Conservation (phyloP, 129 eudicot genomes). For the Flaveria linearis region DNA sequence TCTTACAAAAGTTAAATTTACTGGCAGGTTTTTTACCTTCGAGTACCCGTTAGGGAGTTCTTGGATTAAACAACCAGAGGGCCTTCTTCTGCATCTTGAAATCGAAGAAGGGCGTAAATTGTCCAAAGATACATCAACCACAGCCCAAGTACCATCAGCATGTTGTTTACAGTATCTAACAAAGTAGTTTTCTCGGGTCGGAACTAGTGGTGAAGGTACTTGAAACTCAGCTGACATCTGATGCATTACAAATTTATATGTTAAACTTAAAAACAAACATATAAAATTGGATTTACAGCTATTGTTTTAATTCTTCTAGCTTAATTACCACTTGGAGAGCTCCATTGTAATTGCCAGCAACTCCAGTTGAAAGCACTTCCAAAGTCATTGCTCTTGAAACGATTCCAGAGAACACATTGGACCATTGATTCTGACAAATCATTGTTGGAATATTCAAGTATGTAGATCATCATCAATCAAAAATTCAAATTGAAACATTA, state of each 20-base stretch:
- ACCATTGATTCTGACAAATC: conserved; percentile 80
- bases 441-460: conserved; percentile 1
- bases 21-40: conserved; percentile 48
- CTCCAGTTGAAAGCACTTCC: conserved; percentile 95
- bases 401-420: conserved; percentile 81
- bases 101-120: conserved; percentile 59
- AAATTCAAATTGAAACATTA: not conserved
- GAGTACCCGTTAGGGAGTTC: conserved; percentile 94
- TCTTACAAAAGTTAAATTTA: not conserved
- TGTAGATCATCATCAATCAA: not conserved
- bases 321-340: conserved; percentile 90
- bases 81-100: conserved; percentile 80
- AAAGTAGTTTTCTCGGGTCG: conserved; percentile 90
- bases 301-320: not conserved
- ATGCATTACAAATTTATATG: conserved; percentile 12
- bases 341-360: conserved; percentile 96
- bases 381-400: conserved; percentile 93
- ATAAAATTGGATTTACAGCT: not conserved
- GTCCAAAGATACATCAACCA: conserved; percentile 97
- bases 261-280: not conserved
- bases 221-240: conserved; percentile 99
- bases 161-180: conserved; percentile 93
- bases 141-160: conserved; percentile 84
- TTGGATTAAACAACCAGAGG: conserved; percentile 94
- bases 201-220: conserved; percentile 91